Percentiles rank a stretch among this genome's conserved stretches.
phyloP scores from a whole-genome alignment of 75 land plant genomes.

The Pinus taeda region DNA sequence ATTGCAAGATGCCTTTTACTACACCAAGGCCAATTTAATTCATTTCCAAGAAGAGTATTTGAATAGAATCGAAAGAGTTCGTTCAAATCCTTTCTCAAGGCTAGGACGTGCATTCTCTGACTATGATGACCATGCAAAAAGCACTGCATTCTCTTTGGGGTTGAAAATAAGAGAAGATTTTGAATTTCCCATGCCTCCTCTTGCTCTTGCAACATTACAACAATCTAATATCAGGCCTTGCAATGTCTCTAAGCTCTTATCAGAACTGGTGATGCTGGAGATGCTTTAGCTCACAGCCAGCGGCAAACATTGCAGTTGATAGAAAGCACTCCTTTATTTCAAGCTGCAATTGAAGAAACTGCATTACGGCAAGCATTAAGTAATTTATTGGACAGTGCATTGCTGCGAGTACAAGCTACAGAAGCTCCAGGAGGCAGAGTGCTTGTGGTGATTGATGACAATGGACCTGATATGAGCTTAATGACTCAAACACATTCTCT shows the following conservation, averaged over 20 bases:
- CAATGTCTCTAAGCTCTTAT: slow-evolving; percentile 64
- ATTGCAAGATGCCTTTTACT: no score
- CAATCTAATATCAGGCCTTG: slow-evolving; percentile 59
- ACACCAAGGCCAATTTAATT: slow-evolving; percentile 9
- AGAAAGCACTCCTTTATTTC: slow-evolving; percentile 31
- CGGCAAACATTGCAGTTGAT: slow-evolving; percentile 51
- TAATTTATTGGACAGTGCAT: slow-evolving; percentile 83
- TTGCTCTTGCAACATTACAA: slow-evolving; percentile 61
- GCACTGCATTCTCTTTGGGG: slow-evolving; percentile 11
- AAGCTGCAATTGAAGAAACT: slow-evolving; percentile 77
- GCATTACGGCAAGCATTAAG: slow-evolving; percentile 82
- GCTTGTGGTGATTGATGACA: slow-evolving; percentile 81
- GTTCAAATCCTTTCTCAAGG: neutral
- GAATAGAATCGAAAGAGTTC: neutral
- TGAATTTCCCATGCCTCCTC: slow-evolving; percentile 93
- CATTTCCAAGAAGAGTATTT: slow-evolving; percentile 7
- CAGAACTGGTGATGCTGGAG: slow-evolving; percentile 75
- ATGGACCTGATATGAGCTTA: slow-evolving; percentile 87
- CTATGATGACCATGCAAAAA: neutral
- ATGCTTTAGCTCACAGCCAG: slow-evolving; percentile 71
- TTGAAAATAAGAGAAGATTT: slow-evolving; percentile 33
- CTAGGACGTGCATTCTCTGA: neutral
- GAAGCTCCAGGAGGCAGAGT: slow-evolving; percentile 89
- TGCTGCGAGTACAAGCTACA: slow-evolving; percentile 64
- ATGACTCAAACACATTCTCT: no score